A percentile compares a stretch with the other conserved stretches of the same genome.
These are phyloP conservation scores for Lanmaoa pseudosensibilis DNA, from an alignment of 768 basidiomycete species.

Conservation along the genomic window DNA sequence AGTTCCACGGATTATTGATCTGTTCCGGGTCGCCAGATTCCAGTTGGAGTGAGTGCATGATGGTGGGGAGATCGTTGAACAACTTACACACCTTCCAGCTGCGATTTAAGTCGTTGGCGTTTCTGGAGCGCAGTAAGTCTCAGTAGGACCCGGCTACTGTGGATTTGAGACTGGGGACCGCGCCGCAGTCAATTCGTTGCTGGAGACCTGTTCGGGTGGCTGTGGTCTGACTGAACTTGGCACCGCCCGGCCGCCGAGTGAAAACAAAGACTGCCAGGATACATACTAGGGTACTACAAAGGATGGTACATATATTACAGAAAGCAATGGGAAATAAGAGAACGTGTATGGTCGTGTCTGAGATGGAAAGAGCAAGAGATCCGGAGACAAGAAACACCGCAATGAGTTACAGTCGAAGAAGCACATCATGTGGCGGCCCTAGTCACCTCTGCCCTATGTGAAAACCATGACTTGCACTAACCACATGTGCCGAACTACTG, in stretches of 20 bases:
- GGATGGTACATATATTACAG: neutral
- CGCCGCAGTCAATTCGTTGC: neutral
- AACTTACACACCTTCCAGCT: neutral
- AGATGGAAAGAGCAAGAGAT: neutral
- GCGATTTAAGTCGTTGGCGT: neutral
- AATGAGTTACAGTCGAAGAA: too few species aligned
- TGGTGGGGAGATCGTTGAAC: neutral
- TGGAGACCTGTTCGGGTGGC: too few species aligned
- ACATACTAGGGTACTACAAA: too few species aligned
- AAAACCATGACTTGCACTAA: too few species aligned
- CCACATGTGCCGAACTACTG: too few species aligned
- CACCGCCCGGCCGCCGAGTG: too few species aligned
- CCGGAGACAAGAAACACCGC: too few species aligned
- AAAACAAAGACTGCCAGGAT: too few species aligned
- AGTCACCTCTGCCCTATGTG: too few species aligned
- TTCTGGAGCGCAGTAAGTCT: slow-evolving; percentile 5
- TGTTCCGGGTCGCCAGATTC: neutral
- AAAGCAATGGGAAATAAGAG: neutral
- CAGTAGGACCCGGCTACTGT: neutral
- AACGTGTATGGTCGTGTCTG: neutral
- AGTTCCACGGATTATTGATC: slow-evolving; percentile 9
- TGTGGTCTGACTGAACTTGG: too few species aligned
- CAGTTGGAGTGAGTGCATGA: slow-evolving; percentile 6
- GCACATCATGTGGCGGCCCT: too few species aligned
- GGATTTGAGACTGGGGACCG: neutral